A percentile compares a stretch with the other conserved stretches of the same genome.
Conservation (phyloP, 2,329 filamentous ascomycete species). For the Talaromyces rugulosus region DNA sequence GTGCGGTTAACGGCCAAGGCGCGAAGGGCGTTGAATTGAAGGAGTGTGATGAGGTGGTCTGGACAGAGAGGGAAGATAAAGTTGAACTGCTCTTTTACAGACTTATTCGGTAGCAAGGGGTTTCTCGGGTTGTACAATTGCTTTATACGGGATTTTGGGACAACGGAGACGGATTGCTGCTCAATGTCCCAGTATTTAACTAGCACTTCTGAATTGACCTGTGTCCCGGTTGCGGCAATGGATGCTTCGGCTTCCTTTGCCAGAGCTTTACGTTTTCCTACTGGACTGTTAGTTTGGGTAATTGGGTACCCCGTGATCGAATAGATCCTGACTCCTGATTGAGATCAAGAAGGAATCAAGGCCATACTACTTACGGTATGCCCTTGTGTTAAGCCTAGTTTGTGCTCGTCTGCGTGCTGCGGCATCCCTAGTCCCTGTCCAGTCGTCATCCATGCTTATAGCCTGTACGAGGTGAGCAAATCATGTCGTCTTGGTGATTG, state of each 20-base stretch:
- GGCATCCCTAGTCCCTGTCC: constrained; percentile 44
- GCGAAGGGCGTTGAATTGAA: constrained; percentile 40
- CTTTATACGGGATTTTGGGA: constrained; percentile 28
- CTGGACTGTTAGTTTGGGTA: constrained; percentile 19
- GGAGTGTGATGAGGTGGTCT: constrained; percentile 42
- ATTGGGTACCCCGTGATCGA: not conserved
- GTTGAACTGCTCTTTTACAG: constrained; percentile 16
- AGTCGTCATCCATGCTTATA: constrained; percentile 39
- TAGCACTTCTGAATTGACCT: constrained; percentile 24
- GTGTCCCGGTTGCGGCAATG: constrained; percentile 7
- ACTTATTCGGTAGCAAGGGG: constrained; percentile 24
- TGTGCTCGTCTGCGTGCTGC: constrained; percentile 40
- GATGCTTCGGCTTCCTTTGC: constrained; percentile 16
- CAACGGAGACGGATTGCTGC: constrained; percentile 27
- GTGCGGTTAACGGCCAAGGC: constrained; percentile 34
- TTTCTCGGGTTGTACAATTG: constrained; percentile 28
- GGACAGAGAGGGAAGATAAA: constrained; percentile 37
- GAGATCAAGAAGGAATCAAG: not conserved
- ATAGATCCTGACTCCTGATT: no score
- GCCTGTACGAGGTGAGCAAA: constrained; percentile 32
- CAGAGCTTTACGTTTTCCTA: constrained; percentile 32
- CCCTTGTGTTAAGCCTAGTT: constrained; percentile 45
- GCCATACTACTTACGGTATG: constrained; percentile 31
- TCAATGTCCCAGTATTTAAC: constrained; percentile 34
- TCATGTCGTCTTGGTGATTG: constrained; percentile 12